These are phyloP conservation scores for Aegilops umbellulata DNA, from an alignment of 176 grass and related monocot genomes.

Conservation along the genomic window DNA sequence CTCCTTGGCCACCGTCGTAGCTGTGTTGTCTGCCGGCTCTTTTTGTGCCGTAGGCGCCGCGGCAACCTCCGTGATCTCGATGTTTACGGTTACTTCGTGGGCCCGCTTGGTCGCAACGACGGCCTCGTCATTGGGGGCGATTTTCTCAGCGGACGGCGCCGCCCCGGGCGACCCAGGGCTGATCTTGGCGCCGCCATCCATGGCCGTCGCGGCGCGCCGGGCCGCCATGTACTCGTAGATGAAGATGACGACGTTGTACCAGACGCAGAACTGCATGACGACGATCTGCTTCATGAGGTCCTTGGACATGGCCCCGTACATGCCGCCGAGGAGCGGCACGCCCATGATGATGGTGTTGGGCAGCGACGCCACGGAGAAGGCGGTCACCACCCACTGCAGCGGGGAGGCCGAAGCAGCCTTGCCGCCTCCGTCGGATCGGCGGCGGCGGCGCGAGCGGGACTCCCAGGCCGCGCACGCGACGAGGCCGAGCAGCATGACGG, in stretches of 20 bases:
- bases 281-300: constrained; percentile 82
- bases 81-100: constrained; percentile 32
- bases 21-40: neutral
- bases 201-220: neutral
- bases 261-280: constrained; percentile 74
- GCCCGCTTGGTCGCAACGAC: neutral
- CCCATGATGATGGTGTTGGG: constrained; percentile 97
- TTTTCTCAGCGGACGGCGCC: neutral
- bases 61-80: constrained; percentile 38
- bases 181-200: constrained; percentile 20
- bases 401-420: neutral
- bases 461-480: constrained; percentile 51
- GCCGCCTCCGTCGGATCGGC: neutral
- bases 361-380: constrained; percentile 78
- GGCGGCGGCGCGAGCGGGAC: neutral
- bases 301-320: constrained; percentile 60
- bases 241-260: constrained; percentile 95
- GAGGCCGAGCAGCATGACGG: constrained; percentile 49
- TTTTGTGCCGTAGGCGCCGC: constrained; percentile 14
- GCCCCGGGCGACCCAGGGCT: neutral
- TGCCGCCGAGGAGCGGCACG: constrained; percentile 73
- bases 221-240: constrained; percentile 89
- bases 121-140: neutral
- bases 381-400: constrained; percentile 67
- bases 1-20: neutral